Conservation (phyloP, 768 basidiomycete genomes). For the Rhodosporidiobolus sp. region DNA sequence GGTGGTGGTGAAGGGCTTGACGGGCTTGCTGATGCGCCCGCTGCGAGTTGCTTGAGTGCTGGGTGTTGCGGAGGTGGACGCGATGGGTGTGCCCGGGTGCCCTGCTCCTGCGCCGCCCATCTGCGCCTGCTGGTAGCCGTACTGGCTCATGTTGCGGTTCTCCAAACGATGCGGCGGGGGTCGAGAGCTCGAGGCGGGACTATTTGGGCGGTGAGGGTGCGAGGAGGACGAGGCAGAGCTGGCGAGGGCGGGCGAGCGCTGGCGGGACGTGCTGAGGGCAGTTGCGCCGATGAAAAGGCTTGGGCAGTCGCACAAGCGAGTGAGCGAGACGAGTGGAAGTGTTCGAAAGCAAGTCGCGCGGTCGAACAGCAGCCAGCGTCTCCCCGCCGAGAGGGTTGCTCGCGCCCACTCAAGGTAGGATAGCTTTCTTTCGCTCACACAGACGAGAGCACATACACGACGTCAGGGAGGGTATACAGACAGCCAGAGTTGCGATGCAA, state of each 20-base stretch:
- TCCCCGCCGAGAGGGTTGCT: background rate
- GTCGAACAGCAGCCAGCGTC: too few species aligned
- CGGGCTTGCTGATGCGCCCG: constrained; percentile 30
- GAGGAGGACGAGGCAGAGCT: background rate
- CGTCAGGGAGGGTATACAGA: background rate
- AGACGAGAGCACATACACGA: background rate
- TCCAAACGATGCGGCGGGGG: background rate
- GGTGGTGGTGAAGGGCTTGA: constrained; percentile 14
- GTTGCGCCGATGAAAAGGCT: too few species aligned
- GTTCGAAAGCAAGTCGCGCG: too few species aligned
- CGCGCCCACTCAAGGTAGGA: background rate
- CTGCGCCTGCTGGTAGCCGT: background rate
- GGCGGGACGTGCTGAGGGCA: too few species aligned
- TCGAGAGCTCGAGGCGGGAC: background rate
- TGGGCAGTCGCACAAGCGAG: background rate
- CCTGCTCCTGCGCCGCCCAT: too few species aligned
- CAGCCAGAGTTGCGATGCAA: background rate
- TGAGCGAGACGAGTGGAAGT: too few species aligned
- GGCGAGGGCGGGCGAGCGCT: too few species aligned
- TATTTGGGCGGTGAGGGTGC: constrained; percentile 5
- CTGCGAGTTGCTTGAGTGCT: constrained; percentile 10
- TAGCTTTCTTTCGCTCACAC: too few species aligned
- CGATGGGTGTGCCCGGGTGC: background rate
- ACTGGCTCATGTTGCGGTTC: background rate
- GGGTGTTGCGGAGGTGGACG: background rate